A percentile compares a stretch with the other conserved stretches of the same genome.
Conservation (phyloP, 2,329 filamentous ascomycete genomes). For the Neobulgaria alba region DNA sequence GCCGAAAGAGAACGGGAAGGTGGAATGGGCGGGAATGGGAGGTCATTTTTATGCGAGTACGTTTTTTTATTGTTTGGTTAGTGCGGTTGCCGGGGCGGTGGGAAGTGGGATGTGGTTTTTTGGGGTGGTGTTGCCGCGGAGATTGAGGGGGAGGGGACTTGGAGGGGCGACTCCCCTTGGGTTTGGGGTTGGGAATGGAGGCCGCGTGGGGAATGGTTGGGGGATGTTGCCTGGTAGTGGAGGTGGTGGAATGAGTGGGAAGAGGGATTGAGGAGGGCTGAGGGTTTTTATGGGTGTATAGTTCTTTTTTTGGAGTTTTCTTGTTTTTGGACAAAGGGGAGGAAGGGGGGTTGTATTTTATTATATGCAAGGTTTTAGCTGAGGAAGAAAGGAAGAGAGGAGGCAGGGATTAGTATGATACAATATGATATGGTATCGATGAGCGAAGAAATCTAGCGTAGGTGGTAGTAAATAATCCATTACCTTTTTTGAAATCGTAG, state of each 20-base stretch:
- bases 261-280: constrained; percentile 11
- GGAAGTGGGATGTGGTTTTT: constrained; percentile 51
- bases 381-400: too few relatives aligned
- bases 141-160: constrained; percentile 21
- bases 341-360: too few relatives aligned
- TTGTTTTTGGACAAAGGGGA: too few relatives aligned
- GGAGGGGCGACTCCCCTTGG: constrained; percentile 24
- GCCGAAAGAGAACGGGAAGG: constrained; percentile 56
- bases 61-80: constrained; percentile 52
- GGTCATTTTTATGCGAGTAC: constrained; percentile 56
- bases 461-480: too few relatives aligned
- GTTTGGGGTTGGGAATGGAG: constrained; percentile 20
- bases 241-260: constrained; percentile 8
- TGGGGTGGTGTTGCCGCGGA: constrained; percentile 47
- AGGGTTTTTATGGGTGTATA: too few relatives aligned
- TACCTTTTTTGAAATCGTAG: too few relatives aligned
- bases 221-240: constrained; percentile 4
- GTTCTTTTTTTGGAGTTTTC: too few relatives aligned
- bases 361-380: too few relatives aligned
- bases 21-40: constrained; percentile 58
- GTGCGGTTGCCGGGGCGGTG: constrained; percentile 47
- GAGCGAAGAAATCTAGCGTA: too few relatives aligned
- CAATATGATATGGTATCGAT: too few relatives aligned
- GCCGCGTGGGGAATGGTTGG: constrained; percentile 20
- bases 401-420: too few relatives aligned